These are phyloP conservation scores for Paramecium pentaurelia DNA, from an alignment of 73 alveolate species.

Conservation along the genomic window DNA sequence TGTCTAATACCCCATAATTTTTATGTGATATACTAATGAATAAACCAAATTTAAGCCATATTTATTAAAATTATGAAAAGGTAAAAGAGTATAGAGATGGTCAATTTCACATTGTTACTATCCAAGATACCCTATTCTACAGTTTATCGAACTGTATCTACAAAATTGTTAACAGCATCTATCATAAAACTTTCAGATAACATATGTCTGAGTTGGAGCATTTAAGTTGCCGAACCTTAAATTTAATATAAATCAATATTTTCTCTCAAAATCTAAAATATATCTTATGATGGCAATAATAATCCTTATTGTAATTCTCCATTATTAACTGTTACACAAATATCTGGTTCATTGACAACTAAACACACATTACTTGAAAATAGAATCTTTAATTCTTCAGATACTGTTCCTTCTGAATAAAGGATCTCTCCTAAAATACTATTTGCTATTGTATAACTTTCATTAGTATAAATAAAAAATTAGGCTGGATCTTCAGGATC, in stretches of 20 bases:
- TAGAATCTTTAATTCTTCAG: background rate
- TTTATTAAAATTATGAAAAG: background rate
- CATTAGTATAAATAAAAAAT: background rate
- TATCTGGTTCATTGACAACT: background rate
- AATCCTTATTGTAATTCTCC: conserved; percentile 11
- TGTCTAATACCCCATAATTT: conserved; percentile 2
- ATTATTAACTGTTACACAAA: background rate
- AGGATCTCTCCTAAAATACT: background rate
- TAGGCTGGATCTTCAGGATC: background rate
- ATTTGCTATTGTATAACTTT: background rate
- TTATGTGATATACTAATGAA: background rate
- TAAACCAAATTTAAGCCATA: background rate
- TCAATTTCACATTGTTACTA: background rate
- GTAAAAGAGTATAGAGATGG: background rate
- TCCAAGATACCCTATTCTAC: background rate
- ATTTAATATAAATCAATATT: background rate
- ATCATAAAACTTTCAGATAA: background rate
- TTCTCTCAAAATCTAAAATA: background rate
- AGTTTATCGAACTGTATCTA: background rate
- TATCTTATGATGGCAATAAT: background rate
- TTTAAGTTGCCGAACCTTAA: background rate
- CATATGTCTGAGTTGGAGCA: background rate
- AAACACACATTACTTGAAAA: background rate
- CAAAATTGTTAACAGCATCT: conserved; percentile 5
- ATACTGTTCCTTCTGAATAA: background rate